Evolutionary conservation across 805 yeast genomes (phyloP), one percentile per base, ranked within the genome.

Genomic region (Clavispora asparagi): DNA sequence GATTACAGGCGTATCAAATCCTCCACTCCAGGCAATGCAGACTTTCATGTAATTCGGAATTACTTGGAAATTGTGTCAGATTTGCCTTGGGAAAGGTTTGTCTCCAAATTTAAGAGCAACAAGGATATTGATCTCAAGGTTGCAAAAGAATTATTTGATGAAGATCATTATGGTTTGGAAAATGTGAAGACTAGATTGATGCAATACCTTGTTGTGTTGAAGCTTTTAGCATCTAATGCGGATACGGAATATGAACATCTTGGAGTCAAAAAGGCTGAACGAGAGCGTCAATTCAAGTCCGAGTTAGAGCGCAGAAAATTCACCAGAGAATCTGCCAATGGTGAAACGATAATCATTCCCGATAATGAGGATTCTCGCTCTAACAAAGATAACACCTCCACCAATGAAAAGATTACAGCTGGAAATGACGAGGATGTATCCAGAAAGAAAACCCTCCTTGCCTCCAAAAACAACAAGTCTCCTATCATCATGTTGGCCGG

Each of bases 401-500:
- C 47, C 14, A 51, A 55, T 40, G 57, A 48, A 16, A 61, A 59
- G 26, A 60, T 52, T 26, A 48, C 55, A 16, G 68, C 70, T 1
- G 54, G 44, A 9, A 45, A 47, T 17, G 51, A 55, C 42, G 55
- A 49, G 17, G 49, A 55, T 43, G 49, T 46, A 1, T 50, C 49
- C 39, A 44, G 52, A 11, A 41, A 44, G 10, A 47, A 42, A n/a
- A 43, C 48, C 1, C 40, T 50, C 9, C 48, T 61, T 27, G 63
- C 65, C 13, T 58, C 68, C 1, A 65, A 61, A 39, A 59, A 61
- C 44, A 70, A 70, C 51, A 74, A 70, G 57, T 78, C 95, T 1
- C 96, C 96, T 7, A 88, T 89, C 39, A 64, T 89, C 37, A 71
- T 89, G 63, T 74, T 89, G 47, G 88, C 87, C 6, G 97, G 96